Evolutionary conservation across 2,329 filamentous ascomycete genomes (phyloP), one percentile per base, ranked within the genome.

Genomic region (Mycosphaerelloides madeirae): DNA sequence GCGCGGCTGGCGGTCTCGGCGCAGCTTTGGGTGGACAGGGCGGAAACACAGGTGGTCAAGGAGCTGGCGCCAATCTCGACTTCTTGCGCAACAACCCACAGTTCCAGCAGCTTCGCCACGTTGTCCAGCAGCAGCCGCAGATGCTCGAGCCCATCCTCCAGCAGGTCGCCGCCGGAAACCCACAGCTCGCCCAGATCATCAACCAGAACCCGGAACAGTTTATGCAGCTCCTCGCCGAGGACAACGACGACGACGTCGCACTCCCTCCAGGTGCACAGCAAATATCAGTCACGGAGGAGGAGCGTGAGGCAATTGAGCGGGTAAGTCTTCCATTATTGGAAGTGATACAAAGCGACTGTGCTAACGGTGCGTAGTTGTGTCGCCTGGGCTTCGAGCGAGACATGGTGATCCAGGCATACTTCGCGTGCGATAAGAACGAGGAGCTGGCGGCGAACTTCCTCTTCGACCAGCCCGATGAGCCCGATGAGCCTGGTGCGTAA

Each of bases 371-470:
- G 33, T 53, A 95, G 87, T 76, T 98, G 63, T 95, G 88, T 71
- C 85, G 86, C 53, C 82, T 98, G 34, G 93, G 93, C 29, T 98
- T 98, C 66, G 83, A 91, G 59, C 83, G 90, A 48, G 89, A 97
- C 58, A 81, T 89, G 58, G 93, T 93, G 40, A 95, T 97, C 56
- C 91, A 98, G 71, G 93, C 93, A 19, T 98, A 97, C 72, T 98
- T 98, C 65, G 93, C 93, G 28, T 98, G 93, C 68, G 93, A 98
- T 70, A 98, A 97, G 79, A 97, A 98, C 68, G 93, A 98, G 71
- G 93, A 98, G 70, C 77, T 98, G 40, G 93, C 93, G 1, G 93
- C 93, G 53, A 98, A 98, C 71, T 97, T 96, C 69, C 76, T 98
- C 48, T 98, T 98, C 64, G 93, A 98, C 60, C 89, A 97, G 71